Evolutionary conservation across 2,329 filamentous ascomycete genomes (phyloP).

Genomic region (Alternaria panax): DNA sequence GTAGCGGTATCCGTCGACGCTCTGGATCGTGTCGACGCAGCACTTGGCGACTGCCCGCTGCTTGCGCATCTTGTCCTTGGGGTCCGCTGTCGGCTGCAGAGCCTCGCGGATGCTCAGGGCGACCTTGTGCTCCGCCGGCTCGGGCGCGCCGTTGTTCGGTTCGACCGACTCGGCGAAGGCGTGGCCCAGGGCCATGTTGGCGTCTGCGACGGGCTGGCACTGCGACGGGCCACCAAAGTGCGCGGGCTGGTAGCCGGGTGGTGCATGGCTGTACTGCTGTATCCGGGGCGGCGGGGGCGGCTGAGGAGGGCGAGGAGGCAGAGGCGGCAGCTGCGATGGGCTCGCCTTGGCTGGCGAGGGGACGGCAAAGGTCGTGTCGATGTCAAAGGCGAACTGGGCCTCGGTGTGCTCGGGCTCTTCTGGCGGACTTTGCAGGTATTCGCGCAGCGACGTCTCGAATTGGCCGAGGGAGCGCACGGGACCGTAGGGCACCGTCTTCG

Average conservation of each 20-base stretch:
- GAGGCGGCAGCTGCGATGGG: slow-evolving; percentile 7
- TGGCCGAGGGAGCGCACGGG: slow-evolving; percentile 44
- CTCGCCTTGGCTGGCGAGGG: slow-evolving; percentile 11
- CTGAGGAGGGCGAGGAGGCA: slow-evolving; percentile 2
- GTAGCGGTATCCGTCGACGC: slow-evolving; percentile 57
- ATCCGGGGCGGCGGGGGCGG: not conserved
- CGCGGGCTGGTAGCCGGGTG: slow-evolving; percentile 41
- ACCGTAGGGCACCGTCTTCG: slow-evolving; percentile 40
- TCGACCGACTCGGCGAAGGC: slow-evolving; percentile 21
- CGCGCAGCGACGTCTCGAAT: slow-evolving; percentile 47
- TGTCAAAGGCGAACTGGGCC: slow-evolving; percentile 50
- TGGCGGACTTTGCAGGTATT: slow-evolving; percentile 44
- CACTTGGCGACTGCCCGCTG: slow-evolving; percentile 58
- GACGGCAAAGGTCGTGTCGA: slow-evolving; percentile 47
- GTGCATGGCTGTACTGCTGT: slow-evolving; percentile 26
- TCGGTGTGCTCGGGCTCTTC: slow-evolving; percentile 49
- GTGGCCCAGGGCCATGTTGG: slow-evolving; percentile 35
- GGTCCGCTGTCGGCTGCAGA: slow-evolving; percentile 43
- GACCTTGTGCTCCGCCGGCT: slow-evolving; percentile 33
- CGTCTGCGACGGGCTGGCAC: slow-evolving; percentile 37
- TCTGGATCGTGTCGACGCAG: slow-evolving; percentile 54
- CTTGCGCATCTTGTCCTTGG: slow-evolving; percentile 53
- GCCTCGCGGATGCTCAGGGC: slow-evolving; percentile 48
- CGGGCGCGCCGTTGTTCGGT: slow-evolving; percentile 14
- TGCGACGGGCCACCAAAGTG: slow-evolving; percentile 30